Evolutionary conservation across 2,329 filamentous ascomycete species (phyloP), one percentile per base, ranked within the genome.

Genomic region (Talaromyces amestolkiae): DNA sequence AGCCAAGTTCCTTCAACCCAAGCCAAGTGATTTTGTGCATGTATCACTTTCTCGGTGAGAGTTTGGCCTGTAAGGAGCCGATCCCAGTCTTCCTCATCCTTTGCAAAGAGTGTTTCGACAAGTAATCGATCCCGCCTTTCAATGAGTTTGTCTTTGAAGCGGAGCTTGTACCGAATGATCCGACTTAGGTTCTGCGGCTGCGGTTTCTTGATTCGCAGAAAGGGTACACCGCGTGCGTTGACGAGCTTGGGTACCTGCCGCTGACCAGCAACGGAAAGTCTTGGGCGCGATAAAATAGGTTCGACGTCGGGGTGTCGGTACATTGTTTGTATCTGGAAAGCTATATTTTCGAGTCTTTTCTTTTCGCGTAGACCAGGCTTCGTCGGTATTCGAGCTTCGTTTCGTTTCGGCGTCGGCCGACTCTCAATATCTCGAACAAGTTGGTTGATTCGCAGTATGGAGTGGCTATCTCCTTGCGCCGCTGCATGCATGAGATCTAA

Each of bases 171-270:
- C 54, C 73, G 73, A 62, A 81, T 70, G 2, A 79, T 70, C 4
- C 74, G 69, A 56, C 76, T 79, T 27, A 82, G 66, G 61, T 73
- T 75, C 66, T 71, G 73, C 9, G 80, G 79, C 61, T 80, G 77
- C 1, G 79, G 80, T 58, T 81, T 81, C 60, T 80, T 79, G 60
- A 80, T 79, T 58, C 79, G 77, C 56, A 82, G 69, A 51, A 81
- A 76, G 2, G 80, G 79, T 11, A 81, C 64, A 15, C 78, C 78
- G 8, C 78, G 75, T 13, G 79, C 79, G 68, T 74, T 77, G 45
- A 80, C 78, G 13, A 81, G 71, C 7, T 75, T 71, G 27, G 80
- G 80, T 8, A 81, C 70, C 59, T 71, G 74, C 19, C 80, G 76
- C 58, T 71, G 73, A n/a, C 78, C 78, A 59, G 68, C 73, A 7